Base-by-base conservation (phyloP, 257 asterid genomes). In the Solanum etuberosum region DNA sequence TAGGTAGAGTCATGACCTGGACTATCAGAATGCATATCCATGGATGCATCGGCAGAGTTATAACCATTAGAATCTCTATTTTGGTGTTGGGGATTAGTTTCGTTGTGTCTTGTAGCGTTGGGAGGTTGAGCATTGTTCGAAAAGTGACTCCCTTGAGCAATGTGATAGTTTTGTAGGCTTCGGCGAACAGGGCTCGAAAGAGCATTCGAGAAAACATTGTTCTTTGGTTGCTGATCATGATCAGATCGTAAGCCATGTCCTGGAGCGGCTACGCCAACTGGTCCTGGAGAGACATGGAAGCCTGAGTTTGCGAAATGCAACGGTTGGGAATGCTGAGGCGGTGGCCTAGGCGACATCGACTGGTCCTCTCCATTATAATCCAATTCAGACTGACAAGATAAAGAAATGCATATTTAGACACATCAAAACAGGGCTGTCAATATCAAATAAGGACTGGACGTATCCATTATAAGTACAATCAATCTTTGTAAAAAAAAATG, bases 21-120 rank as follows among this genome's bases (percentile, higher is more conserved):
- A 88, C 89, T 90, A 87, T 92, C 92, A 23, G 92, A 89, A 88
- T 90, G 94, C 92, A 92, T 92, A 71, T 92, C 92, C 94, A 92
- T 92, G 88, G 86, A 85, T 46, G 90, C 87, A 85, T 92, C 94
- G 6, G 84, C 89, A 86, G 88, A 88, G 87, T 81, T 89, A 63
- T 76, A 87, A 46, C 73, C 87, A 84, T 90, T 90, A 46, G 91
- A 76, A 61, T 88, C 92, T 83, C 90, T 87, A 83, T 85, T 91
- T 27, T 86, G 93, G 80, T 87, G 90, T 86, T 90, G 91, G 57
- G 83, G 68, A 84, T 88, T 86, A 16, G 88, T 10, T 67, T 90
- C 92, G 25, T 63, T 87, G 87, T 72, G 65, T 80, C 91, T 89
- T 23, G 57, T 89, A 71, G 85, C 90, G 59, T 86, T 87, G 87